Base-by-base conservation (phyloP, 306 rosid species). In the Hippophae gyantsensis region DNA sequence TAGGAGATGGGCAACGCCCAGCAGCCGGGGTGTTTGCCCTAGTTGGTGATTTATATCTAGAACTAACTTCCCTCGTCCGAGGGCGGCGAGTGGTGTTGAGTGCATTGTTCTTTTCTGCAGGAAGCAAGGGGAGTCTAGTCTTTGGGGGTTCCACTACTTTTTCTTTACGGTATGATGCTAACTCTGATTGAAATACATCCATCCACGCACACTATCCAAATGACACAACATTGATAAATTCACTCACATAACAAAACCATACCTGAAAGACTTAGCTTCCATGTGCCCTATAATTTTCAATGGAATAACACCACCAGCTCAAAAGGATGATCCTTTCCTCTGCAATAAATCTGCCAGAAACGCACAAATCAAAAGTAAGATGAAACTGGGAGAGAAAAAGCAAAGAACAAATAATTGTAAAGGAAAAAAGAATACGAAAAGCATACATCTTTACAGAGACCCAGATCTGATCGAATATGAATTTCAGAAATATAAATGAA, bases 101-200 rank as follows among this genome's bases (percentile, higher is more conserved):
- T 66, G 80, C 99, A 93, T 89, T 84, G 71, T 79, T 84, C 73
- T 81, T 84, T 66, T 78, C 86, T n/a, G 95, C 83, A 1, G 85
- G 79, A 70, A 71, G 78, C 92, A 88, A 78, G 61, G 86, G 88
- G 54, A 70, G 69, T 69, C 94, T 84, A 32, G 38, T 32, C 38
- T 32, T 32, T 41, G 72, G 68, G 54, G 65, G 69, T 74, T 61
- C 84, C 76, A 66, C 82, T 41, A 81, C 60, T 61, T 59, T 74
- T 14, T 72, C 81, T 86, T 76, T 88, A 77, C 74, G 65, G 56
- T 77, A 83, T 77, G 79, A 83, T 77, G 79, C 85, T 64, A 60
- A 78, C 73, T 65, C 80, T 62, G 89, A 80, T 73, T 82, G 86
- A 74, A 68, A 76, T 69, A 77, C 82, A 82, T 93, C 99, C 99